phyloP scores from a whole-genome alignment of 805 yeast genomes.

The Saturnispora hagleri region DNA sequence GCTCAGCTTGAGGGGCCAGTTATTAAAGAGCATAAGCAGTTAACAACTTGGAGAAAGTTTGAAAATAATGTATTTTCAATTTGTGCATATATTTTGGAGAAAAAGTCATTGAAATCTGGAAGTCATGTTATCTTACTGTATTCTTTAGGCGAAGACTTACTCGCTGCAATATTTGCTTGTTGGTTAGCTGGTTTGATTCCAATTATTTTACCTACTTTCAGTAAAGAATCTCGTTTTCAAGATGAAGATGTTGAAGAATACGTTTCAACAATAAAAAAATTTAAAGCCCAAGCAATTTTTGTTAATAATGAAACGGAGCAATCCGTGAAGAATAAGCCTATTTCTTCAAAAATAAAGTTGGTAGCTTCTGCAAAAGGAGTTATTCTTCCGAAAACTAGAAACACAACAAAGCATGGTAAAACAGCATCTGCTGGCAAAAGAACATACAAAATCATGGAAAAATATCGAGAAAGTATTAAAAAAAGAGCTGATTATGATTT shows the following conservation, averaged over 20 bases:
- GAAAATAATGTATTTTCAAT: slow-evolving; percentile 71
- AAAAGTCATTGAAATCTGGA: slow-evolving; percentile 55
- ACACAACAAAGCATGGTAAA: slow-evolving; percentile 50
- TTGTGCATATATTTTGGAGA: slow-evolving; percentile 59
- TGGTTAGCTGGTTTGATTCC: slow-evolving; percentile 71
- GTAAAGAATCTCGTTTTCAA: slow-evolving; percentile 41
- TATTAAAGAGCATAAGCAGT: slow-evolving; percentile 39
- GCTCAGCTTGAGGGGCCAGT: slow-evolving; percentile 32
- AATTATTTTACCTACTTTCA: slow-evolving; percentile 67
- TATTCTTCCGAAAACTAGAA: slow-evolving; percentile 47
- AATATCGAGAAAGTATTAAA: slow-evolving; percentile 18
- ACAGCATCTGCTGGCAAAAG: slow-evolving; percentile 26
- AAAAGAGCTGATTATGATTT: slow-evolving; percentile 31
- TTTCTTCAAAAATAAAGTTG: slow-evolving; percentile 49
- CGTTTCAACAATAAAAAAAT: slow-evolving; percentile 57
- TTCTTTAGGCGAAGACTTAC: slow-evolving; percentile 79
- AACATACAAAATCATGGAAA: slow-evolving; percentile 36
- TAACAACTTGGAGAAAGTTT: slow-evolving; percentile 60
- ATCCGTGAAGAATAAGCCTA: slow-evolving; percentile 57
- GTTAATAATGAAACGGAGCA: slow-evolving; percentile 71
- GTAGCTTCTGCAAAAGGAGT: slow-evolving; percentile 15
- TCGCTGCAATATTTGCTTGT: slow-evolving; percentile 79
- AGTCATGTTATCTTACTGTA: slow-evolving; percentile 73
- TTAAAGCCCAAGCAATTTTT: slow-evolving; percentile 60
- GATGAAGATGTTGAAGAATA: slow-evolving; percentile 69